Evolutionary conservation across 2,329 filamentous ascomycete genomes (phyloP), one percentile per base, ranked within the genome.

Genomic region (Fusarium decemcellulare): DNA sequence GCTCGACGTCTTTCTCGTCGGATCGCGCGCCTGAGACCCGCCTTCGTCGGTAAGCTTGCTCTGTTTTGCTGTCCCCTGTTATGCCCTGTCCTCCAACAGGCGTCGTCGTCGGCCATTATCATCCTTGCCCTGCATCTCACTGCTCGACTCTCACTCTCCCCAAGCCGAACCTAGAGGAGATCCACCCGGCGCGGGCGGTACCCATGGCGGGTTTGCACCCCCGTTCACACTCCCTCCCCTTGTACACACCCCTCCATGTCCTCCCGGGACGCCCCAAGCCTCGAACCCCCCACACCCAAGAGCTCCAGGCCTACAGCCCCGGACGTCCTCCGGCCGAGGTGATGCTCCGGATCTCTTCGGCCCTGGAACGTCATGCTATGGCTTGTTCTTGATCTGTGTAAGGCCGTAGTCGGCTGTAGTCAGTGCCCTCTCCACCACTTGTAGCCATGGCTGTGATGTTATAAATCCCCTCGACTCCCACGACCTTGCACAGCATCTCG

Each of bases 321-420:
- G 65, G 67, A 53, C 63, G 63, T 65, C 51, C 64, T 68, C 60
- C 65, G 68, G 61, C 71, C 65, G 72, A 73, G 68, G 73, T 69
- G 69, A 61, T 67, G 56, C 36, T 56, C 67, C 73, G 72, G 73
- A 71, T 65, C 65, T 71, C 70, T 75, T 74, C 73, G 73, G 71
- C 57, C 71, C 63, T 75, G 59, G 51, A 23, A 61, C 61, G 50
- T 57, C 53, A 65, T 73, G 59, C 61, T 63, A 61, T 72, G 59
- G 54, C 43, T 64, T 65, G 68, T 43, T 50, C 18, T 23, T 23
- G 18, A 23, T 23, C 39, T 65, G 59, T 58, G 51, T 39, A 44
- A 71, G 62, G 58, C 60, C 65, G 37, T 67, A 62, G 51, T 71
- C 54, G 71, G 72, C 39, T 64, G 61, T 66, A 61, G 59, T 57